Percentiles rank a stretch among this genome's conserved stretches.
Conservation (phyloP, 2,329 filamentous ascomycete species). For the Amauroascus verrucosus region DNA sequence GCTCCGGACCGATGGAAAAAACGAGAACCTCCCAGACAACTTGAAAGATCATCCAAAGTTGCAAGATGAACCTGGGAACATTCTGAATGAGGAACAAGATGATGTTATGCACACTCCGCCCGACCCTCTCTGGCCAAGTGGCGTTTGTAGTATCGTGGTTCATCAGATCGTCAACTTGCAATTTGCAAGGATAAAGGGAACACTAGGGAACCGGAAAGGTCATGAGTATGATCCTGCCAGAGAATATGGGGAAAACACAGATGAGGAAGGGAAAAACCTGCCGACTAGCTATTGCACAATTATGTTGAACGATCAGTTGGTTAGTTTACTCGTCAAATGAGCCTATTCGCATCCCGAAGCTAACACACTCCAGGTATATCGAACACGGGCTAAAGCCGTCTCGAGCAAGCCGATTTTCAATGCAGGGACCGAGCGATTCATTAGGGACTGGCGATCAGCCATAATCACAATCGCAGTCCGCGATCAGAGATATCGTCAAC, state of each 20-base stretch:
- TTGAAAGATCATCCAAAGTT: conserved; percentile 65
- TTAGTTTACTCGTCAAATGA: conserved; percentile 1
- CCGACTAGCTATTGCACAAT: conserved; percentile 94
- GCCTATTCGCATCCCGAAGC: background rate
- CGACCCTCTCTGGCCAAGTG: conserved; percentile 91
- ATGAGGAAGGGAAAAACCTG: conserved; percentile 68
- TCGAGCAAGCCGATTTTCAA: conserved; percentile 96
- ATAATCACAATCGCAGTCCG: conserved; percentile 82
- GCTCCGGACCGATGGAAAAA: conserved; percentile 76
- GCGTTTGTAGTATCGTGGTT: conserved; percentile 72
- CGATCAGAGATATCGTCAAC: conserved; percentile 78
- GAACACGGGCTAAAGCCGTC: conserved; percentile 87
- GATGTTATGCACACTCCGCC: conserved; percentile 82
- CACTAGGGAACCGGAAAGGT: conserved; percentile 65
- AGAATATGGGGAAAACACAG: conserved; percentile 70
- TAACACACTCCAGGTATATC: conserved; percentile 52
- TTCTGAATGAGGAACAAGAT: conserved; percentile 65
- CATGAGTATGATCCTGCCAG: conserved; percentile 84
- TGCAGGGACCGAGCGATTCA: conserved; percentile 82
- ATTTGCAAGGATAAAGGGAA: conserved; percentile 76
- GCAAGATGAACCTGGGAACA: conserved; percentile 75
- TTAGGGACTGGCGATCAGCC: conserved; percentile 83
- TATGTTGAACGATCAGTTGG: conserved; percentile 70
- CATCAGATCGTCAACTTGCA: conserved; percentile 95
- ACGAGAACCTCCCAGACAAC: conserved; percentile 62